Percentiles rank a stretch among this genome's conserved stretches.
These are phyloP conservation scores for Scalesia atractyloides DNA, from an alignment of 129 eudicot species.

Conservation along the genomic window DNA sequence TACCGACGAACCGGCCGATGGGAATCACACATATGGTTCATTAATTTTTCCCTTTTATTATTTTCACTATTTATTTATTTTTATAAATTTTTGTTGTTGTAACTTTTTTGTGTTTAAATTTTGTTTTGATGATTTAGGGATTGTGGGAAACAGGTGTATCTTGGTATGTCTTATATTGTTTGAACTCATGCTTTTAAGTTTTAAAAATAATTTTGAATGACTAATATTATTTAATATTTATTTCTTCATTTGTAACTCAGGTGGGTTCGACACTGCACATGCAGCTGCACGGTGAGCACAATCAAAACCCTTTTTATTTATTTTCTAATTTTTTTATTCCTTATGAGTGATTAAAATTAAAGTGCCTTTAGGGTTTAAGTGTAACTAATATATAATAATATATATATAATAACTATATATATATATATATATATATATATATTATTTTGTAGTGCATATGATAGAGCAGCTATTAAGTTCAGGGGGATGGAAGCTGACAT, in stretches of 20 bases:
- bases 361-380: neutral
- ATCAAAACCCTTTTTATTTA: conserved; percentile 5
- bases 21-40: conserved; percentile 96
- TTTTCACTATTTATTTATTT: too few species aligned
- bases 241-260: conserved; percentile 31
- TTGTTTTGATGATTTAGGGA: conserved; percentile 61
- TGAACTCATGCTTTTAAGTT: neutral
- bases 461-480: conserved; percentile 93
- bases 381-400: neutral
- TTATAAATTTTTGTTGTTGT: neutral
- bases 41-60: conserved; percentile 17
- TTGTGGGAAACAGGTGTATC: conserved; percentile 96
- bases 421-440: too few species aligned
- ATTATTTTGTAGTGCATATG: conserved; percentile 63
- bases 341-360: neutral
- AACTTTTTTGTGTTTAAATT: neutral
- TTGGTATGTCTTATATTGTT: conserved; percentile 46
- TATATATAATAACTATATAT: too few species aligned
- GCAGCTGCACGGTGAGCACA: conserved; percentile 92
- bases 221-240: conserved; percentile 6
- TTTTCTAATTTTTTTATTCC: neutral
- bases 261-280: conserved; percentile 96
- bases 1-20: conserved; percentile 99
- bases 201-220: neutral
- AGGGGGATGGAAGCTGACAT: conserved; percentile 93